Percentiles rank a stretch among this genome's conserved stretches.
Conservation (phyloP, 495 filamentous ascomycete species). For the Neurospora sp. region DNA sequence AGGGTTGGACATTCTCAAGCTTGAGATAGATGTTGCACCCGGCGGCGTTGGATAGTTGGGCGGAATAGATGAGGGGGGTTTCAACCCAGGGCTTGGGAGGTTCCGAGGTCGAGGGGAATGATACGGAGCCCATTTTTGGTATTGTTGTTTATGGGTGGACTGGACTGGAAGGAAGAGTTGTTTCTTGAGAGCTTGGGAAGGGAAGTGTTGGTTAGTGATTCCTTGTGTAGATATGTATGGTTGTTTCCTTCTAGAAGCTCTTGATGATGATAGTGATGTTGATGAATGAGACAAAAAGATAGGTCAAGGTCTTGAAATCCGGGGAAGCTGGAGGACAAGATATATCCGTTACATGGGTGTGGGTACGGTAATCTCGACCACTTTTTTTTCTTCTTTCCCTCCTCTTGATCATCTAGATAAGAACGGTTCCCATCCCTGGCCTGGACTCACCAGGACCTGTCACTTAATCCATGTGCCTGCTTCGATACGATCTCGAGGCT, state of each 20-base stretch:
- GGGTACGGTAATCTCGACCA: background rate
- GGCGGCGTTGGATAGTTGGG: slow-evolving; percentile 55
- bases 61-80: slow-evolving; percentile 63
- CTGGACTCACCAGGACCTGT: background rate
- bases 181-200: background rate
- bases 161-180: background rate
- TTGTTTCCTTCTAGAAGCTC: background rate
- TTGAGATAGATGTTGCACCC: slow-evolving; percentile 84
- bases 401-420: background rate
- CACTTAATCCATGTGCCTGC: background rate
- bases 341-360: background rate
- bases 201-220: background rate
- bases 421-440: background rate
- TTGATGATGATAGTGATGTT: background rate
- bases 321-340: background rate
- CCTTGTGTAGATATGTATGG: background rate
- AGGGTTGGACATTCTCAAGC: slow-evolving; percentile 85
- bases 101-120: slow-evolving; percentile 6
- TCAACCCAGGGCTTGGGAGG: slow-evolving; percentile 53
- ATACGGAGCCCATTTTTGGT: slow-evolving; percentile 28
- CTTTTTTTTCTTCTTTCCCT: background rate
- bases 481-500: background rate
- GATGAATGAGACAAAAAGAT: background rate
- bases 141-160: background rate
- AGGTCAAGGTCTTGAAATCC: background rate